Evolutionary conservation across 2,329 filamentous ascomycete species (phyloP), one percentile per base, ranked within the genome.

Genomic region (Alternaria longipes): DNA sequence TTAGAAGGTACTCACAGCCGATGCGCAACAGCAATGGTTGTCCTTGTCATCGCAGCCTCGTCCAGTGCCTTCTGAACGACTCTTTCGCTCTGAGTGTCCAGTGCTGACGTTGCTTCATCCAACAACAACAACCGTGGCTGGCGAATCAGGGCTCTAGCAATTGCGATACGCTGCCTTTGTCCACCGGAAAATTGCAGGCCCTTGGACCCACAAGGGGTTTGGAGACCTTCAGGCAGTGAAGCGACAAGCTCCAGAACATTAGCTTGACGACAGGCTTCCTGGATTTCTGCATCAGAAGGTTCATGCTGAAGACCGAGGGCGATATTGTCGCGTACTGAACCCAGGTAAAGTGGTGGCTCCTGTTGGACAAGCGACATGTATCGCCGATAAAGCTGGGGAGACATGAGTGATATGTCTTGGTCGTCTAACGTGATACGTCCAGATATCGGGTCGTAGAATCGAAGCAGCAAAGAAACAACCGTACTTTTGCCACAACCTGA

Each of bases 401-500:
- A 49, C 24, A 64, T 75, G 3, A 82, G 76, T 3, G 80, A 71
- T 28, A 89, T 84, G 1, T 90, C 82, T 66, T 88, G 87, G 62
- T 89, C 92, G 71, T 97, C 93, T 16, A 97, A 83, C 63, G 87
- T 92, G 47, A 97, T 84, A 8, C 89, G 89, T 8, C 94, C 94
- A 92, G 93, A 34, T 14, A 56, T 44, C 2, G 75, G 65, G 70
- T 97, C 92, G 74, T 97, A 97, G 82, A 97, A 97, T 32, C 94
- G 90, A 77, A 97, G 93, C 24, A 97, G 83, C 4, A 97, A 85
- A 3, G 92, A 90, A 70, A 97, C 94, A 0, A 93, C 95, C 0
- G 94, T 97, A 58, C 89, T 92, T 82, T 97, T 97, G 61, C 94
- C 94, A 74, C 94, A 97, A 3, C 94, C 94, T 32, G 91, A 94